Evolutionary conservation across 768 basidiomycete genomes (phyloP).

Genomic region (Lanmaoa pseudosensibilis): DNA sequence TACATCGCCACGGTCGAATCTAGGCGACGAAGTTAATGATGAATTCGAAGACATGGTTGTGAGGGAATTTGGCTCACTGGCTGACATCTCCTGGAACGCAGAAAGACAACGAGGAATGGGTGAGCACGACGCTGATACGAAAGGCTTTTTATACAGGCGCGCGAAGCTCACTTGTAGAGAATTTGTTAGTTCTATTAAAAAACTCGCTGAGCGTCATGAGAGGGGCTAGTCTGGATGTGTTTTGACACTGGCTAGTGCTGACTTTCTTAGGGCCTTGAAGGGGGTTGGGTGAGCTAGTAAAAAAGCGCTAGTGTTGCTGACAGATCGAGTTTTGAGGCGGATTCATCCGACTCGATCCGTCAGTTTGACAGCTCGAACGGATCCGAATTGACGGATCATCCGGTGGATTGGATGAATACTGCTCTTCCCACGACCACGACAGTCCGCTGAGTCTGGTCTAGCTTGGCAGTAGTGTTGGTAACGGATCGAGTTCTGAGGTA

Average conservation of each 20-base stretch:
- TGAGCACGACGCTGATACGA: slow-evolving; percentile 7
- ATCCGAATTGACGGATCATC: too few species aligned
- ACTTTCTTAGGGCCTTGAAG: neutral
- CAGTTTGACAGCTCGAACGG: too few species aligned
- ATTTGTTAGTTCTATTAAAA: neutral
- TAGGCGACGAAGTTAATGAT: slow-evolving; percentile 25
- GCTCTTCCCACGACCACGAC: too few species aligned
- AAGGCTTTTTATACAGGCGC: neutral
- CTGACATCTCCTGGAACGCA: slow-evolving; percentile 19
- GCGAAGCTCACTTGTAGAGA: slow-evolving; percentile 18
- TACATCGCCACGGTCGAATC: slow-evolving; percentile 71
- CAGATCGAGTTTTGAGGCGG: too few species aligned
- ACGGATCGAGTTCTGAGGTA: too few species aligned
- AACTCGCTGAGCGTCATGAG: slow-evolving; percentile 10
- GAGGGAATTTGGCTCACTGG: slow-evolving; percentile 27
- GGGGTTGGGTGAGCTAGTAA: too few species aligned
- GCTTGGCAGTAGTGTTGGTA: too few species aligned
- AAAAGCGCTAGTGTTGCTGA: too few species aligned
- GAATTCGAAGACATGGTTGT: neutral
- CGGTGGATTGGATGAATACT: too few species aligned
- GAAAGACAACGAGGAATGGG: slow-evolving; percentile 6
- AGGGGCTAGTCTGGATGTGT: neutral
- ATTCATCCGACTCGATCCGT: too few species aligned
- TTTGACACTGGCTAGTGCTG: neutral
- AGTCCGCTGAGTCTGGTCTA: too few species aligned